phyloP scores from a whole-genome alignment of 2,329 filamentous ascomycete species.

The Microsporum canis region DNA sequence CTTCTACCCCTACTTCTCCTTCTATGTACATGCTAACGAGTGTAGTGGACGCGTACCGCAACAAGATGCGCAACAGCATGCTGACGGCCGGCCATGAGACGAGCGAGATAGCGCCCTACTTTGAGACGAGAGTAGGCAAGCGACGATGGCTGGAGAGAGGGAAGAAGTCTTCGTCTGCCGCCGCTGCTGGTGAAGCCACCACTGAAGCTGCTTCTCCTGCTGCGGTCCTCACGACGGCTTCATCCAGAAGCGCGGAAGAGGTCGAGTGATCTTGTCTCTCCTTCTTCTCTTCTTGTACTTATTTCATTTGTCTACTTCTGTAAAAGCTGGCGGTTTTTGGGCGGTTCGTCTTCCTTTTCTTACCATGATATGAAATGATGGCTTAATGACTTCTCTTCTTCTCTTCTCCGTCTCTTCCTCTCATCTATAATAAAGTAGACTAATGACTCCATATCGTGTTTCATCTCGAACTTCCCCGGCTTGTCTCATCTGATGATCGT shows the following conservation, averaged over 20 bases:
- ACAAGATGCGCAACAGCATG: slow-evolving; percentile 77
- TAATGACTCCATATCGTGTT: not conserved
- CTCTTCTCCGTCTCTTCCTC: not conserved
- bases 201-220: slow-evolving; percentile 11
- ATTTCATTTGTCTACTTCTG: too few relatives aligned
- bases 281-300: not conserved
- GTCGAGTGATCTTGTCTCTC: slow-evolving; percentile 18
- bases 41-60: slow-evolving; percentile 83
- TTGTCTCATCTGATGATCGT: slow-evolving; percentile 2
- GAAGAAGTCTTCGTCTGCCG: slow-evolving; percentile 12
- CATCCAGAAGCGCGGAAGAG: slow-evolving; percentile 28
- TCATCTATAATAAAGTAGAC: too few relatives aligned
- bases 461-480: not conserved
- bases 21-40: slow-evolving; percentile 6
- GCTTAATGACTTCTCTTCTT: not conserved
- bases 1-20: not conserved
- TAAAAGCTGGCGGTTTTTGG: too few relatives aligned
- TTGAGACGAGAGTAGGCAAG: slow-evolving; percentile 55
- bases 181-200: not conserved
- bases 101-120: slow-evolving; percentile 64
- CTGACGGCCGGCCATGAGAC: slow-evolving; percentile 67
- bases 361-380: not conserved
- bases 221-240: slow-evolving; percentile 19
- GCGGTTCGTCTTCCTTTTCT: not conserved
- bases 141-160: slow-evolving; percentile 17